A percentile compares a stretch with the other conserved stretches of the same genome.
Conservation (phyloP, 176 grass and related monocot genomes). For the Chrysopogon serrulatus region DNA sequence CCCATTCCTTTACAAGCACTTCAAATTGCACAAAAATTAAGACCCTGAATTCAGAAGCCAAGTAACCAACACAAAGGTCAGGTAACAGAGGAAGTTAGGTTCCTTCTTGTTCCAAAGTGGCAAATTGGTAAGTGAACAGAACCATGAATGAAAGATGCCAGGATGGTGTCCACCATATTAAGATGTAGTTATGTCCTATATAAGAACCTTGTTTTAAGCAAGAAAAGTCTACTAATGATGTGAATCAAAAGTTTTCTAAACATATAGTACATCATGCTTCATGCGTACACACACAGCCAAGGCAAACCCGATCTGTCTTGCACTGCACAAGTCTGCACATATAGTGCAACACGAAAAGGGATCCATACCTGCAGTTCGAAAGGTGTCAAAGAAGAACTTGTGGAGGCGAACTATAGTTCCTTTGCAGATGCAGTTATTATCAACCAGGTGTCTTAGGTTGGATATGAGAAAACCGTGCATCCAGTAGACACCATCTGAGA, state of each 20-base stretch:
- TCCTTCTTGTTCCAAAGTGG: background rate
- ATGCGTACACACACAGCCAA: background rate
- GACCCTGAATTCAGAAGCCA: conserved; percentile 35
- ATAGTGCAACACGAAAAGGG: background rate
- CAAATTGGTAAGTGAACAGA: background rate
- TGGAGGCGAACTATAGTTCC: conserved; percentile 43
- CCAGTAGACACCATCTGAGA: background rate
- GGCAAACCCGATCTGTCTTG: background rate
- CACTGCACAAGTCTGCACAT: background rate
- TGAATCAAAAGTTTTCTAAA: background rate
- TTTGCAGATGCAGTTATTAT: background rate
- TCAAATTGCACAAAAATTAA: conserved; percentile 41
- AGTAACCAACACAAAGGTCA: background rate
- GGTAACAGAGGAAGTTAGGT: background rate
- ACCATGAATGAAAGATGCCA: background rate
- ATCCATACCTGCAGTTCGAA: conserved; percentile 41
- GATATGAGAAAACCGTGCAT: background rate
- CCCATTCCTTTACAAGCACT: conserved; percentile 25
- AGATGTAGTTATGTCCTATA: background rate
- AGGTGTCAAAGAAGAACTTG: conserved; percentile 46
- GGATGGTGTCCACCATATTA: background rate
- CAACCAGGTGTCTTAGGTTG: background rate
- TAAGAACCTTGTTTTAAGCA: background rate
- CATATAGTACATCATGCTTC: background rate
- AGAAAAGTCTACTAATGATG: background rate